Conservation (phyloP, 208 protist species). For the Leishmania tropica region DNA sequence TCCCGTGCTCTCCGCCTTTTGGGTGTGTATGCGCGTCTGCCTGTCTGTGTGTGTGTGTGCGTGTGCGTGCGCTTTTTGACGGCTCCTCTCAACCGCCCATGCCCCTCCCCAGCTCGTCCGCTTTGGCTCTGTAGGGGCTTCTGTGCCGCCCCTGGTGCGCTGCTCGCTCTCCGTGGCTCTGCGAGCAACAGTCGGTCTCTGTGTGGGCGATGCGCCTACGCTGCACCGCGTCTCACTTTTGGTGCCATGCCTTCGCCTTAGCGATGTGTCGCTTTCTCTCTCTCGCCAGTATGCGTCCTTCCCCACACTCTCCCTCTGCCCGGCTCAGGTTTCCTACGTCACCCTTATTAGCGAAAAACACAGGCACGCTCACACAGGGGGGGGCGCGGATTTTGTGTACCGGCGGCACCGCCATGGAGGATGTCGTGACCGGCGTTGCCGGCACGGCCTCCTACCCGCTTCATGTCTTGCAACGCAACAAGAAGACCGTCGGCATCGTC, state of each 20-base stretch:
- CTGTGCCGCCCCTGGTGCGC: background rate
- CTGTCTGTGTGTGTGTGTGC: background rate
- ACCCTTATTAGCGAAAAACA: background rate
- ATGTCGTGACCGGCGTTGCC: background rate
- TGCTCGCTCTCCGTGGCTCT: background rate
- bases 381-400: background rate
- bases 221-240: background rate
- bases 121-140: no score
- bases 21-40: background rate
- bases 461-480: constrained; percentile 4
- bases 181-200: no score
- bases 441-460: background rate
- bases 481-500: constrained; percentile 13
- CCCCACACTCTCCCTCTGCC: background rate
- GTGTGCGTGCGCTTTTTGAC: no score
- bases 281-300: background rate
- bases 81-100: background rate
- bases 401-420: background rate
- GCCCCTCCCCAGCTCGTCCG: background rate
- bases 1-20: background rate
- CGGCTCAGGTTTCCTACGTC: background rate
- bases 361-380: background rate
- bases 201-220: background rate
- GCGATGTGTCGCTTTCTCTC: background rate
- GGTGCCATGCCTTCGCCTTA: background rate